phyloP scores from a whole-genome alignment of 306 rosid genomes.

The Coriaria nepalensis region DNA sequence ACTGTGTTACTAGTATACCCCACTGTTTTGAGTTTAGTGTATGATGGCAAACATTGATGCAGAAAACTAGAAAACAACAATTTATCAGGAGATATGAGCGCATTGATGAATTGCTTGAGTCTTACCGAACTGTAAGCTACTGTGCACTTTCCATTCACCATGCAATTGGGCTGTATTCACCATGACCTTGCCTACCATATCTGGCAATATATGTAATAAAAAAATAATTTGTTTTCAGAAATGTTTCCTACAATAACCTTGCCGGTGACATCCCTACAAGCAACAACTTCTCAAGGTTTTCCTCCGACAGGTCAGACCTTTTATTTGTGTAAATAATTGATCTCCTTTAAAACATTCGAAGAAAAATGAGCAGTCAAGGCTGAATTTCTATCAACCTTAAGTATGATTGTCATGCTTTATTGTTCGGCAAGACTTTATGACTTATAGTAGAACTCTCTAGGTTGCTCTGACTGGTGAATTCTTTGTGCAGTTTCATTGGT shows the following conservation, averaged over 20 bases:
- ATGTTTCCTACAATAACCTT: conserved; percentile 73
- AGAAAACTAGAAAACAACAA: conserved; percentile 85
- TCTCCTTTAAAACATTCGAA: too few relatives aligned
- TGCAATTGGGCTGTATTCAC: too few relatives aligned
- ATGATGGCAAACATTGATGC: conserved; percentile 11
- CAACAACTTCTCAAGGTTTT: conserved; percentile 82
- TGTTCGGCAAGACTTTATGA: background rate
- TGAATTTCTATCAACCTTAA: too few relatives aligned
- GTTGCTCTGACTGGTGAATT: conserved; percentile 5
- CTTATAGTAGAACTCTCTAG: background rate
- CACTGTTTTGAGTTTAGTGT: background rate
- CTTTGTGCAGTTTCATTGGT: conserved; percentile 64
- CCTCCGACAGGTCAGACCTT: conserved; percentile 59
- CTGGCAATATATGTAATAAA: background rate
- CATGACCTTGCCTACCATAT: background rate
- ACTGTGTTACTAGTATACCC: background rate
- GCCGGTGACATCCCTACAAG: conserved; percentile 77
- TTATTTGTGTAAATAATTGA: background rate
- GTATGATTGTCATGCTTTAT: too few relatives aligned
- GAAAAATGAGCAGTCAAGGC: too few relatives aligned
- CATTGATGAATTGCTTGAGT: conserved; percentile 62
- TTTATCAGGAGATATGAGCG: conserved; percentile 56
- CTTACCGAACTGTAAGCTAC: conserved; percentile 64
- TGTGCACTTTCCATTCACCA: conserved; percentile 34
- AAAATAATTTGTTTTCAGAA: conserved; percentile 31